These are phyloP conservation scores for Hygrophoropsis aurantiaca DNA, from an alignment of 768 basidiomycete species.

Conservation along the genomic window DNA sequence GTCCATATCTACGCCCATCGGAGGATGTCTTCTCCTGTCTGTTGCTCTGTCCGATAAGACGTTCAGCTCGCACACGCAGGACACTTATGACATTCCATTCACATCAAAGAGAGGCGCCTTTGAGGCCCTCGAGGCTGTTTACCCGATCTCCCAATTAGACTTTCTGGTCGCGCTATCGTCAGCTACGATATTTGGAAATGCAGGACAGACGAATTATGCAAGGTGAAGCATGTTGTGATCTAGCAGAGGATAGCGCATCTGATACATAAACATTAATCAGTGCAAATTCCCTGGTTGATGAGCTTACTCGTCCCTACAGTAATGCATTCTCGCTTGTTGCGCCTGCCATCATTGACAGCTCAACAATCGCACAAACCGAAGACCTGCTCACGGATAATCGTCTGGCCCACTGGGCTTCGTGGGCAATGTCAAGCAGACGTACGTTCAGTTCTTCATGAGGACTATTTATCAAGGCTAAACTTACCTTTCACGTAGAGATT, in stretches of 20 bases:
- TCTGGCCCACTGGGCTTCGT: conserved; percentile 1
- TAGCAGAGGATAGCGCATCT: neutral
- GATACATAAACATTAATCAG: conserved; percentile 13
- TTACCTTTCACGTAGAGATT: conserved; percentile 14
- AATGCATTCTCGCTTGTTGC: conserved; percentile 34
- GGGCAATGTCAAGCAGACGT: conserved; percentile 16
- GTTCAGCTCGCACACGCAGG: conserved; percentile 28
- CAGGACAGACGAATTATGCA: conserved; percentile 40
- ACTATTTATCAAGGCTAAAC: neutral
- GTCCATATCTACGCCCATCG: conserved; percentile 21
- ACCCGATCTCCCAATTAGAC: conserved; percentile 29
- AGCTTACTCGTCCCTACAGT: conserved; percentile 15
- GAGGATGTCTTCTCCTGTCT: conserved; percentile 34
- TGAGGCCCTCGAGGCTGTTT: conserved; percentile 20
- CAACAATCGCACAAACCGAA: conserved; percentile 6
- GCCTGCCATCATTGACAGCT: conserved; percentile 30
- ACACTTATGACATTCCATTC: conserved; percentile 28
- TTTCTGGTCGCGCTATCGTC: conserved; percentile 37
- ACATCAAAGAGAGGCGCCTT: conserved; percentile 29
- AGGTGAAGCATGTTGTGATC: conserved; percentile 17
- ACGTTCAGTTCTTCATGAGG: neutral
- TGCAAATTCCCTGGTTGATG: conserved; percentile 34
- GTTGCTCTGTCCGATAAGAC: conserved; percentile 30
- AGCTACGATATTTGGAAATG: conserved; percentile 29
- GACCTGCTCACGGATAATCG: conserved; percentile 3